Evolutionary conservation across 2,329 filamentous ascomycete genomes (phyloP).

Genomic region (Sphaerulina populicola): DNA sequence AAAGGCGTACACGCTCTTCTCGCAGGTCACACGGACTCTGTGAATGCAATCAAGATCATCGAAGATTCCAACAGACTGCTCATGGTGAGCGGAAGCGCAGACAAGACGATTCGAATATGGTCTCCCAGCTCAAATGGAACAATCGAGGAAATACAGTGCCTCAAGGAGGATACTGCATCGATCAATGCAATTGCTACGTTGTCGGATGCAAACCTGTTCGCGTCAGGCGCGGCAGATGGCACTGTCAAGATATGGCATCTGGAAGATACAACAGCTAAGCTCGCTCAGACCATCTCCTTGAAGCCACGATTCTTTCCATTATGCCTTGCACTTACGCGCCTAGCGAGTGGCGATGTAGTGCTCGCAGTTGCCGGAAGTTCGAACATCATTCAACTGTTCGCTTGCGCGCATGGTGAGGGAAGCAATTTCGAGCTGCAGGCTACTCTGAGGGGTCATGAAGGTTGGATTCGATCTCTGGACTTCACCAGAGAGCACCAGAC

Average conservation of each 20-base stretch:
- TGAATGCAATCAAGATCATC: conserved; percentile 78
- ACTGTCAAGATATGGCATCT: conserved; percentile 62
- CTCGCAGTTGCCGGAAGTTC: conserved; percentile 82
- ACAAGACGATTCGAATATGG: conserved; percentile 66
- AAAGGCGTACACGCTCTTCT: conserved; percentile 60
- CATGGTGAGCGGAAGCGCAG: conserved; percentile 72
- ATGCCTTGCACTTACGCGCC: conserved; percentile 57
- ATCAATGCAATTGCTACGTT: conserved; percentile 56
- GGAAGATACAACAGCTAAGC: conserved; percentile 33
- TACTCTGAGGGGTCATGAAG: conserved; percentile 80
- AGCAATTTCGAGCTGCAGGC: conserved; percentile 62
- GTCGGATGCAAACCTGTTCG: conserved; percentile 43
- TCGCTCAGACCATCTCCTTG: conserved; percentile 63
- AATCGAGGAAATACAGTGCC: conserved; percentile 42
- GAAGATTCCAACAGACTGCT: conserved; percentile 47
- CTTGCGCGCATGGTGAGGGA: conserved; percentile 43
- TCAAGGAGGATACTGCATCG: conserved; percentile 61
- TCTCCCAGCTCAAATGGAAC: conserved; percentile 24
- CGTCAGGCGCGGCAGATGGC: conserved; percentile 56
- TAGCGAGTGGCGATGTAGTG: conserved; percentile 44
- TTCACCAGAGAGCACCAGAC: conserved; percentile 58
- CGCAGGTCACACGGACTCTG: conserved; percentile 65
- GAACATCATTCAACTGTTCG: conserved; percentile 71
- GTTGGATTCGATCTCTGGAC: conserved; percentile 81
- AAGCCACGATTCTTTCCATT: conserved; percentile 76